Percentiles rank a stretch among this genome's conserved stretches.
Evolutionary conservation across 2,329 filamentous ascomycete species (phyloP).

Genomic region (Biscogniauxia mediterranea): DNA sequence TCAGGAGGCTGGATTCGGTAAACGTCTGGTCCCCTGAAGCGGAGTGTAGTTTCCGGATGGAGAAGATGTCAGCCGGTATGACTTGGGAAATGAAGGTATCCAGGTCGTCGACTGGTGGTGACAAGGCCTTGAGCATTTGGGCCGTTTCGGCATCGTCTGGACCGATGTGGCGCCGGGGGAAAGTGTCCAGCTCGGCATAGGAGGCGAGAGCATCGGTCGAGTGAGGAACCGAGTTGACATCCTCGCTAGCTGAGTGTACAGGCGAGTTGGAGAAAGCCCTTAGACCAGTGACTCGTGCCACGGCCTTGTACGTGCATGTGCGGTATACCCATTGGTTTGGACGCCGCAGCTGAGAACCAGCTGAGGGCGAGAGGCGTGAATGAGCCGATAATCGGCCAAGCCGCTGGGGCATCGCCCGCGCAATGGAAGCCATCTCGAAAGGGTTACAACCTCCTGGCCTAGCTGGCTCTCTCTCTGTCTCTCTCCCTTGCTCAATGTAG

Average conservation of each 20-base stretch:
- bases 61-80: conserved; percentile 75
- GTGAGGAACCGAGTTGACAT: conserved; percentile 22
- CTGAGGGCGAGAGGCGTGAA: conserved; percentile 22
- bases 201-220: conserved; percentile 14
- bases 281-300: conserved; percentile 6
- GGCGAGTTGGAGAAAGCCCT: conserved; percentile 17
- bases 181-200: conserved; percentile 54
- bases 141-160: conserved; percentile 67
- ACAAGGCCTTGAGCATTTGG: conserved; percentile 77
- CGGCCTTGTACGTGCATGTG: conserved; percentile 16
- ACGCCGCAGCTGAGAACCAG: conserved; percentile 16
- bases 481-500: conserved; percentile 3
- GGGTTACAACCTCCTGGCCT: conserved; percentile 1
- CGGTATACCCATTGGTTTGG: conserved; percentile 23
- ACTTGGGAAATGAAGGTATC: conserved; percentile 86
- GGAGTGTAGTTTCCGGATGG: conserved; percentile 57
- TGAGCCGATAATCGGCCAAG: conserved; percentile 31
- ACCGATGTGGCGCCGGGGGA: conserved; percentile 83
- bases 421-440: conserved; percentile 26
- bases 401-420: conserved; percentile 26
- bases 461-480: not conserved
- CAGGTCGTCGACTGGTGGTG: conserved; percentile 69
- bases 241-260: conserved; percentile 7
- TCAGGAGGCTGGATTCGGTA: conserved; percentile 50
- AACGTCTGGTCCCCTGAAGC: conserved; percentile 43